phyloP scores from a whole-genome alignment of 2,329 filamentous ascomycete species.

The Aureobasidium lini region DNA sequence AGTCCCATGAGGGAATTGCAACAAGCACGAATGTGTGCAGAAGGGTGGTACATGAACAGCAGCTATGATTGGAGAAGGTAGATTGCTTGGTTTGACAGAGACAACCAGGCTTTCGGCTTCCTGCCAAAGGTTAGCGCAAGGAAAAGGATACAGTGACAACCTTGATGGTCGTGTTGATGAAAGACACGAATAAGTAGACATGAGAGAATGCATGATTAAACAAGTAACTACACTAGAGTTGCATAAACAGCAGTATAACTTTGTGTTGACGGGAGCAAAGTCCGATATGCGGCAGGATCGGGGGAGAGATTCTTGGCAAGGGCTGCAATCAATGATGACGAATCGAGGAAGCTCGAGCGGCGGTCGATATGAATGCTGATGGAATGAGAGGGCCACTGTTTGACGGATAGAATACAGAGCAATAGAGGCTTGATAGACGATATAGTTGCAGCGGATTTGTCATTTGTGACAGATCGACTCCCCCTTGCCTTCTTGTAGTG shows the following conservation, averaged over 20 bases:
- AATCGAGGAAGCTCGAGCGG: background rate
- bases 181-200: constrained; percentile 1
- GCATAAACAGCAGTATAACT: background rate
- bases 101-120: background rate
- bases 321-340: background rate
- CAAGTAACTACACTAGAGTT: background rate
- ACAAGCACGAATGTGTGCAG: background rate
- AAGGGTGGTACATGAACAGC: background rate
- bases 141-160: background rate
- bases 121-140: background rate
- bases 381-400: background rate
- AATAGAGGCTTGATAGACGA: background rate
- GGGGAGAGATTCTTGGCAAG: too few relatives aligned
- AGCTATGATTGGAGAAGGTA: background rate
- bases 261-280: too few relatives aligned
- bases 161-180: background rate
- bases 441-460: background rate
- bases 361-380: background rate
- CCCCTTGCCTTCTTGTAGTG: background rate
- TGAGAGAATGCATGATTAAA: background rate
- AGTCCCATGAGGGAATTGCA: background rate
- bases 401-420: background rate
- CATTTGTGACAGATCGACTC: background rate
- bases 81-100: background rate
- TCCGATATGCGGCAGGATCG: background rate